Percentiles rank a stretch among this genome's conserved stretches.
Evolutionary conservation across 1,139 yeast genomes (phyloP).

Genomic region (Diutina scorzettiae): DNA sequence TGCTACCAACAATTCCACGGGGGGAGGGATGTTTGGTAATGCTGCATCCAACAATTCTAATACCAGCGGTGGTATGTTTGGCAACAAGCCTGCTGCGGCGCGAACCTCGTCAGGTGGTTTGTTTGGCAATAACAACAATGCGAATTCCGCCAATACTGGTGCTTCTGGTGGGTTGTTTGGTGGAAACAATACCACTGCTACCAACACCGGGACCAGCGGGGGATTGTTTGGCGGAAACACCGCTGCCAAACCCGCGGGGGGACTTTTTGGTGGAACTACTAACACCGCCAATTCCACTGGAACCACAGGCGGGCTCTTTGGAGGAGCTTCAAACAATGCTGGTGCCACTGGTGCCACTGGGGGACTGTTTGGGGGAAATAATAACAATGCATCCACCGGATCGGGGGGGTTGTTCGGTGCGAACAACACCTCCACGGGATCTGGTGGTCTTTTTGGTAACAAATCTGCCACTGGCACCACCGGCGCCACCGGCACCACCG

Average conservation of each 20-base stretch:
- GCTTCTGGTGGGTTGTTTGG: neutral
- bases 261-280: conserved; percentile 16
- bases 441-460: conserved; percentile 9
- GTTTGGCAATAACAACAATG: conserved; percentile 17
- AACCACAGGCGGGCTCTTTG: conserved; percentile 11
- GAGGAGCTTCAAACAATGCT: neutral
- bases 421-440: conserved; percentile 7
- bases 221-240: conserved; percentile 1
- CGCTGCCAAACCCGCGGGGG: conserved; percentile 8
- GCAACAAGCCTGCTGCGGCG: neutral
- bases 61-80: conserved; percentile 1
- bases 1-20: conserved; percentile 8
- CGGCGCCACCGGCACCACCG: too few species aligned
- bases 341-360: neutral
- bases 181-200: neutral
- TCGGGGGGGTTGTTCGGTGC: conserved; percentile 17
- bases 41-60: neutral
- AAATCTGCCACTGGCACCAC: conserved; percentile 6
- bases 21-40: conserved; percentile 3
- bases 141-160: neutral
- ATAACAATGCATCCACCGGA: neutral
- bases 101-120: conserved; percentile 13
- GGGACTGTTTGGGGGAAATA: conserved; percentile 2
- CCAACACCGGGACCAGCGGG: neutral
- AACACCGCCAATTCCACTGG: conserved; percentile 10